Conservation (phyloP, 2,329 filamentous ascomycete genomes). For the Teratosphaeria gauchensis region DNA sequence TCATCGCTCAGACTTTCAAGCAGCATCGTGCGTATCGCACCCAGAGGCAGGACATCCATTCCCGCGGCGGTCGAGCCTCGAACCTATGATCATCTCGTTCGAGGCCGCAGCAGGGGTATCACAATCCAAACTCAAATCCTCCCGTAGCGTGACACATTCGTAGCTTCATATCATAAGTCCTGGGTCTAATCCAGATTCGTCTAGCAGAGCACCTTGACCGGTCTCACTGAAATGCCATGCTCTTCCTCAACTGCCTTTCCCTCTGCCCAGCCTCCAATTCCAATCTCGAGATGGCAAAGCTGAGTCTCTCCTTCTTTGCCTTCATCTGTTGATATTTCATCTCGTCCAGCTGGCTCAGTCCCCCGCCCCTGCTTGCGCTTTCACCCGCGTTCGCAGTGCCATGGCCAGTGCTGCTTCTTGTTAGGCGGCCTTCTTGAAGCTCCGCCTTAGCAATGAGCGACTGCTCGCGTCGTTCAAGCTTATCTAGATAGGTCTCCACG, state of each 20-base stretch:
- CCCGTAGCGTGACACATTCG: neutral
- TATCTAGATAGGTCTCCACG: conserved; percentile 74
- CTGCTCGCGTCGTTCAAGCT: conserved; percentile 72
- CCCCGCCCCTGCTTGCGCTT: neutral
- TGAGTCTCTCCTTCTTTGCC: conserved; percentile 74
- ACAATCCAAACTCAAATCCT: neutral
- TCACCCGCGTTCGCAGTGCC: neutral
- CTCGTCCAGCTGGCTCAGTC: conserved; percentile 40
- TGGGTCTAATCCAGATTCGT: neutral
- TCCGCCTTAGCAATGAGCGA: conserved; percentile 74
- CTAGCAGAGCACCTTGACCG: neutral
- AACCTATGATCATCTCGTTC: no score
- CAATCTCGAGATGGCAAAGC: conserved; percentile 77
- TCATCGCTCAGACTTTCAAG: no score
- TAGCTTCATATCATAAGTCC: no score
- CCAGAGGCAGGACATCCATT: no score
- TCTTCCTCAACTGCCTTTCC: conserved; percentile 62
- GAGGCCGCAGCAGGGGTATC: no score
- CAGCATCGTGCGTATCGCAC: no score
- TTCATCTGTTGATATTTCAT: conserved; percentile 56
- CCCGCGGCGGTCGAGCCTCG: no score
- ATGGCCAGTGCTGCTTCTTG: neutral
- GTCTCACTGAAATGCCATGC: conserved; percentile 45
- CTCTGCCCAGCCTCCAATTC: conserved; percentile 77
- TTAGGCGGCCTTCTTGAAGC: conserved; percentile 64